Evolutionary conservation across 768 basidiomycete genomes (phyloP).

Genomic region (Leccinum barrowsii): DNA sequence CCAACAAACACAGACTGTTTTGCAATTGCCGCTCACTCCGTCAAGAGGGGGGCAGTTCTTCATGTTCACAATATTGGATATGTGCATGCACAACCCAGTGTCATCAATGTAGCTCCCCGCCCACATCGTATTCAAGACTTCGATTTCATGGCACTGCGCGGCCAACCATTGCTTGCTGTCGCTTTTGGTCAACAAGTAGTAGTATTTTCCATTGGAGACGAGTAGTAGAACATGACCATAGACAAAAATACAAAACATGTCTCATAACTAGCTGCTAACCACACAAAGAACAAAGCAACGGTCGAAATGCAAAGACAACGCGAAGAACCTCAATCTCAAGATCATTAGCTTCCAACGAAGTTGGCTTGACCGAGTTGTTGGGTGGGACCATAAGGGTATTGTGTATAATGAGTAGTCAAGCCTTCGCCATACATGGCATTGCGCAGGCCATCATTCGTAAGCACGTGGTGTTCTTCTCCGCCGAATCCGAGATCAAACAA

Average conservation of each 20-base stretch:
- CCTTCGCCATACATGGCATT: slow-evolving; percentile 30
- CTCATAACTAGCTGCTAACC: slow-evolving; percentile 15
- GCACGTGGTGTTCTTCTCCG: slow-evolving; percentile 32
- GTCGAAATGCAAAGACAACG: neutral
- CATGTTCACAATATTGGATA: slow-evolving; percentile 68
- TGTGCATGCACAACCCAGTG: slow-evolving; percentile 59
- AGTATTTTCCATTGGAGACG: slow-evolving; percentile 63
- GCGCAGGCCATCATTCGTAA: slow-evolving; percentile 24
- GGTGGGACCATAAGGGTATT: slow-evolving; percentile 29
- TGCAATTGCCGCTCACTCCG: slow-evolving; percentile 63
- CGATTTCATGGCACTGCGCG: slow-evolving; percentile 63
- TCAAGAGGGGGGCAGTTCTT: slow-evolving; percentile 60
- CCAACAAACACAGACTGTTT: slow-evolving; percentile 73
- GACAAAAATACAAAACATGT: slow-evolving; percentile 20
- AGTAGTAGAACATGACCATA: slow-evolving; percentile 32
- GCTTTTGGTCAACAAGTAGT: slow-evolving; percentile 58
- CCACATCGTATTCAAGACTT: slow-evolving; percentile 71
- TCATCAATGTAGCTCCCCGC: slow-evolving; percentile 53
- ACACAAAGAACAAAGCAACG: slow-evolving; percentile 6
- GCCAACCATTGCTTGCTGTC: slow-evolving; percentile 65
- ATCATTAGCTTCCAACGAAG: slow-evolving; percentile 21
- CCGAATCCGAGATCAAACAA: slow-evolving; percentile 70
- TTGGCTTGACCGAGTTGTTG: slow-evolving; percentile 22
- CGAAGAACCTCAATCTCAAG: neutral
- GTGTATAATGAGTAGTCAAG: slow-evolving; percentile 33